phyloP scores from a whole-genome alignment of 2,329 filamentous ascomycete species.

The Neonectria hederae region DNA sequence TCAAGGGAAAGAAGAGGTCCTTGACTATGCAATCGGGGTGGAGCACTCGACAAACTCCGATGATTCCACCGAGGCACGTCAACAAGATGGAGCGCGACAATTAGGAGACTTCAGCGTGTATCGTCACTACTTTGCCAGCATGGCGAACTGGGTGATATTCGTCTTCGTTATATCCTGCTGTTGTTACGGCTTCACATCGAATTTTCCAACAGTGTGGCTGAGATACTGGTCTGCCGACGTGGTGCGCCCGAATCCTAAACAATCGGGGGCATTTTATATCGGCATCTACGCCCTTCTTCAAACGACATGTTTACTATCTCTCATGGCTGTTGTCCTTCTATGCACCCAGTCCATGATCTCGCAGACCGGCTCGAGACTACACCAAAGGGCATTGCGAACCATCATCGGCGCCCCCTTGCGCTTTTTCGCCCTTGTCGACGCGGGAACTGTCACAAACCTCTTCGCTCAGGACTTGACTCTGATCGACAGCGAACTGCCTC shows the following conservation, averaged over 20 bases:
- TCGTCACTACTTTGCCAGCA: constrained; percentile 15
- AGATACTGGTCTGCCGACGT: constrained; percentile 32
- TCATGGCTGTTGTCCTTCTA: constrained; percentile 10
- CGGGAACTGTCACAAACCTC: constrained; percentile 47
- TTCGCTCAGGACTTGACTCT: constrained; percentile 52
- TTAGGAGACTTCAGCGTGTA: constrained; percentile 18
- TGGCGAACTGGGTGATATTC: constrained; percentile 7
- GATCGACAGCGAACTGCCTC: constrained; percentile 48
- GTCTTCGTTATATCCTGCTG: constrained; percentile 3
- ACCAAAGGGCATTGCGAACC: constrained; percentile 17
- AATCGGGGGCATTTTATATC: constrained; percentile 11
- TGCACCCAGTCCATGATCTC: constrained; percentile 10
- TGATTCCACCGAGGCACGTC: neutral
- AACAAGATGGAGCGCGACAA: constrained; percentile 9
- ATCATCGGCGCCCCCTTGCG: constrained; percentile 39
- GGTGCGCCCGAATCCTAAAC: neutral
- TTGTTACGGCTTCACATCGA: constrained; percentile 9
- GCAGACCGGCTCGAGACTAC: constrained; percentile 16
- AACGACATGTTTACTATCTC: neutral
- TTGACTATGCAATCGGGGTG: neutral
- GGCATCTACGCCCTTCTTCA: constrained; percentile 26
- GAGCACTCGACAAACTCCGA: neutral
- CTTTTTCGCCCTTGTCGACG: constrained; percentile 46
- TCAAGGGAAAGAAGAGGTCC: neutral
- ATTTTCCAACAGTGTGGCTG: constrained; percentile 31